These are phyloP conservation scores for Micromonas commoda DNA, from an alignment of 139 green algal species.

Conservation along the genomic window DNA sequence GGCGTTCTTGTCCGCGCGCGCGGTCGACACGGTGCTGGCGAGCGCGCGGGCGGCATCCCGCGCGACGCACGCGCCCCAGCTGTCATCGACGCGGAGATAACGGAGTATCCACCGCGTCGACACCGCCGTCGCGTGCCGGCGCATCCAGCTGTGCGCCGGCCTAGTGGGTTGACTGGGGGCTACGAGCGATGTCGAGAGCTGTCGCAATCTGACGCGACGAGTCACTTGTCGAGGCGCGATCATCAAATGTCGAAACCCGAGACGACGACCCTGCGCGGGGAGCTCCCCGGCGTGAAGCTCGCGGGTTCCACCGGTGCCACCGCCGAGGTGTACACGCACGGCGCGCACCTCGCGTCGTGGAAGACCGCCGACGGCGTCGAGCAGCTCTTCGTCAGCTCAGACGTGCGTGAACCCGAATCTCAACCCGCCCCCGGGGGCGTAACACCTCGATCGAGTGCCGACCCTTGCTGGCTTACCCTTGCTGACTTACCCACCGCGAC, in stretches of 20 bases:
- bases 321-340: background rate
- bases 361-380: background rate
- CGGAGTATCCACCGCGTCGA: background rate
- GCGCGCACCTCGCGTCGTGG: background rate
- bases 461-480: too few species aligned
- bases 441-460: background rate
- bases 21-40: background rate
- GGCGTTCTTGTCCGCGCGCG: too few species aligned
- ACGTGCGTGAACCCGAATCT: background rate
- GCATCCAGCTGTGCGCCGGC: too few species aligned
- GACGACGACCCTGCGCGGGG: background rate
- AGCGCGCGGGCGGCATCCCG: background rate
- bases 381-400: background rate
- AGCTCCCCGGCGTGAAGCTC: background rate
- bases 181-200: too few species aligned
- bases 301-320: background rate
- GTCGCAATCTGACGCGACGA: too few species aligned
- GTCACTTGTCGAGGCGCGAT: too few species aligned
- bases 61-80: background rate
- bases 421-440: too few species aligned
- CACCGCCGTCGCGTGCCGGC: background rate
- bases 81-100: background rate
- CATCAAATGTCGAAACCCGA: too few species aligned
- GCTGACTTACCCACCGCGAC: too few species aligned
- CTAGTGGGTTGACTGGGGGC: too few species aligned